Base-by-base conservation (phyloP, 306 rosid species). In the Ormosia semicastrata region DNA sequence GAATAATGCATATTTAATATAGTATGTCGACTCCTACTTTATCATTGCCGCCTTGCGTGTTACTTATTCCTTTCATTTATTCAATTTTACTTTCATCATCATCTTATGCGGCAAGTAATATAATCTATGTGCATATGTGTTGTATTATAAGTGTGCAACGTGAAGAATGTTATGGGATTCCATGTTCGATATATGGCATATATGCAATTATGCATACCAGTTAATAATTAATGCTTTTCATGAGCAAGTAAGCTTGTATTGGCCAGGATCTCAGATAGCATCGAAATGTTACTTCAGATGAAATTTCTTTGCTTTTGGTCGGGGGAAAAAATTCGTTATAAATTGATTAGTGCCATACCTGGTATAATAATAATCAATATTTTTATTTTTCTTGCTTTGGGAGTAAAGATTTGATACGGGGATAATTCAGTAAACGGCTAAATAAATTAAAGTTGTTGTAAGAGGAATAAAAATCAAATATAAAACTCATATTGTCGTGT, bases 11-110 rank as follows among this genome's bases (percentile, higher is more conserved):
- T 66, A 58, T 78, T 58, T 73, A 54, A 71, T 53, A 29, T 59
- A 24, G 47, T 30, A 44, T 70, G 82, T 70, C 36, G 65, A 47
- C 52, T 53, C 75, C 40, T 29, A 37, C 52, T 64, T 72, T 53
- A 85, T 80, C 58, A 50, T 81, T 70, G 79, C 43, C 36, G 66
- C 53, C 79, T 85, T 81, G 88, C 83, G 81, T 81, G 78, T 49
- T 77, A 37, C 49, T 29, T 36, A 7, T 80, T 84, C 69, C 54
- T 68, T 65, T 65, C 15, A 34, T 5, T 68, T 44, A 24, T 57
- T 24, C 56, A 17, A 40, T 63, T 46, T 43, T 53, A 2, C 47
- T 65, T 49, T 59, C 52, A 8, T 75, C 56, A 11, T 73, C 73
- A 57, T 66, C 71, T 69, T 79, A 62, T 10, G 67, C 81, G 29